Evolutionary conservation across 768 basidiomycete species (phyloP), one percentile per base, ranked within the genome.

Genomic region (Lactarius indigo): DNA sequence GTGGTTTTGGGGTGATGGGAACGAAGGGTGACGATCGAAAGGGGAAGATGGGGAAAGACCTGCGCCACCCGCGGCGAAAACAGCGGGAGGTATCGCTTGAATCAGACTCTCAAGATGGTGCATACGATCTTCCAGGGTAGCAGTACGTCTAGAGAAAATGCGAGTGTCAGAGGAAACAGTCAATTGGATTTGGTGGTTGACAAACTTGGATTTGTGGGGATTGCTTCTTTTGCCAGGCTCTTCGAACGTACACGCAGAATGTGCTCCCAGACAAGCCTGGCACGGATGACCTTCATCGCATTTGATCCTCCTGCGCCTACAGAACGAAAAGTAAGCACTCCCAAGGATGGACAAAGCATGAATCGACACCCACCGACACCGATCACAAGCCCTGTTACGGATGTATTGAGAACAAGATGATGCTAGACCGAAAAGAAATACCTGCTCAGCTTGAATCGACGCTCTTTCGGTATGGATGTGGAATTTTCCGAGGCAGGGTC

Each of bases 261-360:
- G 89, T 13, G 91, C 89, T 7, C 88, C 87, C n/a, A 92, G 76
- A 75, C 92, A 94, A 15, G 91, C 90, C 77, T 93, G 90, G 75
- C 91, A 94, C 39, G 92, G 92, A 73, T 92, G 91, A 0, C 92
- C 92, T 75, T 94, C 92, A 71, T 94, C 92, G 73, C 92, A 94
- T 72, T 91, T 91, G 75, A 94, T 94, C 73, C 92, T 80, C 72
- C 92, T 82, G 62, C 91, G 89, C 23, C 91, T 93, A 70, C 18
- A 47, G 55, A 65, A 37, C 39, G 70, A 71, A 71, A 44, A 28
- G 13, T 69, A 35, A 69, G 59, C 9, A 28, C 30, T 31, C 39
- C 30, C 17, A 15, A 13, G 33, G 23, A 37, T 57, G 47, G 54
- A 28, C 20, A 26, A 26, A 61, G 37, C 10, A 47, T 5, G 35